Evolutionary conservation across 169 alveolate genomes (phyloP).

Genomic region (Plasmodium knowlesi): DNA sequence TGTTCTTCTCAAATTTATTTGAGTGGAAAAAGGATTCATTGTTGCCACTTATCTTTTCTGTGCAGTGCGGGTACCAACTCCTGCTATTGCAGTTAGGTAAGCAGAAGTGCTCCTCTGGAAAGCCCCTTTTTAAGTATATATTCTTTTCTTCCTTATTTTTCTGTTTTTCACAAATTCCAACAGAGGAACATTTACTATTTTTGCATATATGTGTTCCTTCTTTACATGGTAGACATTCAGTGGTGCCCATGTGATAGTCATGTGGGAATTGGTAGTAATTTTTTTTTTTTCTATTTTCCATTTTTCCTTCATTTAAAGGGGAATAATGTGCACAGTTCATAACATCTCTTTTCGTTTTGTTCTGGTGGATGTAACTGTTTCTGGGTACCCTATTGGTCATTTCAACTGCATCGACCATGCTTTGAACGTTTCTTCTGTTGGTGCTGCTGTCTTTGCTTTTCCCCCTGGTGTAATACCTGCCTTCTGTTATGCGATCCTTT

Average conservation of each 20-base stretch:
- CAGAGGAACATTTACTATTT: neutral
- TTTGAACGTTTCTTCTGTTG: neutral
- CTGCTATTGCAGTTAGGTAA: neutral
- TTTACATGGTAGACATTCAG: neutral
- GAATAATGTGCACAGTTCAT: neutral
- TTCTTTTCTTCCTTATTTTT: neutral
- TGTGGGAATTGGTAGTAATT: neutral
- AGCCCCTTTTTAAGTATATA: neutral
- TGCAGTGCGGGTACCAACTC: neutral
- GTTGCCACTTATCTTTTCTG: neutral
- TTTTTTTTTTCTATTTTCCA: neutral
- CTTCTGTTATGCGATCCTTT: neutral
- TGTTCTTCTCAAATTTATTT: neutral
- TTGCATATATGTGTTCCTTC: neutral
- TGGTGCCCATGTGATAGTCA: neutral
- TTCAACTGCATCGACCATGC: neutral
- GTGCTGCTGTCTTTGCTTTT: neutral
- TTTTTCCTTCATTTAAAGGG: neutral
- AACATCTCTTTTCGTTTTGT: neutral
- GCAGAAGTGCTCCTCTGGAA: neutral
- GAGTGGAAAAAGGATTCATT: conserved; percentile 12
- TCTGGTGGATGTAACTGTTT: neutral
- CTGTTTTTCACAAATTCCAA: neutral
- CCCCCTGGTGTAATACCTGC: neutral
- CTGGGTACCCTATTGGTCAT: neutral